Percentiles rank a stretch among this genome's conserved stretches.
Evolutionary conservation across 495 filamentous ascomycete species (phyloP).

Genomic region (Chaetomium fimeti): DNA sequence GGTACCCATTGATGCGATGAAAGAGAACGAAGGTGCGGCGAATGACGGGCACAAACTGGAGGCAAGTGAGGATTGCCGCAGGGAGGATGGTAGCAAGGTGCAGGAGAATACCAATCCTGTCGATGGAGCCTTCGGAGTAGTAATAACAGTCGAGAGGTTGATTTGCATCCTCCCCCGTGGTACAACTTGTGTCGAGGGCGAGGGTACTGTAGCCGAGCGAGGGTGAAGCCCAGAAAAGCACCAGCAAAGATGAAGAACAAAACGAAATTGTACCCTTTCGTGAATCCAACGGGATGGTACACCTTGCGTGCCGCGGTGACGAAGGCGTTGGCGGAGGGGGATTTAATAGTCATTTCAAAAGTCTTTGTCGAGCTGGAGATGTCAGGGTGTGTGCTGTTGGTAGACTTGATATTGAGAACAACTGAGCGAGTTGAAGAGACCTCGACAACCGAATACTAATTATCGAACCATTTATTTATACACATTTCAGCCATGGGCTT

Average conservation of each 20-base stretch:
- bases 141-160: slow-evolving; percentile 53
- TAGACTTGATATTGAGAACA: neutral
- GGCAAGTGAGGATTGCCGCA: slow-evolving; percentile 45
- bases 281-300: slow-evolving; percentile 39
- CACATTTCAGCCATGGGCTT: no score
- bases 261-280: slow-evolving; percentile 42
- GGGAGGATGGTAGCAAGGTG: slow-evolving; percentile 52
- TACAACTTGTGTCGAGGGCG: slow-evolving; percentile 32
- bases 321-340: slow-evolving; percentile 3
- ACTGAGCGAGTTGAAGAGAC: no score
- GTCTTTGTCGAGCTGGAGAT: neutral
- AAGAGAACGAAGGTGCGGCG: slow-evolving; percentile 46
- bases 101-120: slow-evolving; percentile 47
- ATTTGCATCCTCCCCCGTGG: neutral
- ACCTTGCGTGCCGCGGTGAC: slow-evolving; percentile 18
- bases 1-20: slow-evolving; percentile 57
- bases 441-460: no score
- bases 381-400: neutral
- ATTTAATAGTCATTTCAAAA: neutral
- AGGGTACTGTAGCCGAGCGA: slow-evolving; percentile 42
- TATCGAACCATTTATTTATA: no score
- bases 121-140: slow-evolving; percentile 31
- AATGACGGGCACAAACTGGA: slow-evolving; percentile 55
- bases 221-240: slow-evolving; percentile 37
- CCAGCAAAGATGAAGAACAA: slow-evolving; percentile 39